A percentile compares a stretch with the other conserved stretches of the same genome.
phyloP scores from a whole-genome alignment of 2,329 filamentous ascomycete species.

The Trichoderma atroviride region DNA sequence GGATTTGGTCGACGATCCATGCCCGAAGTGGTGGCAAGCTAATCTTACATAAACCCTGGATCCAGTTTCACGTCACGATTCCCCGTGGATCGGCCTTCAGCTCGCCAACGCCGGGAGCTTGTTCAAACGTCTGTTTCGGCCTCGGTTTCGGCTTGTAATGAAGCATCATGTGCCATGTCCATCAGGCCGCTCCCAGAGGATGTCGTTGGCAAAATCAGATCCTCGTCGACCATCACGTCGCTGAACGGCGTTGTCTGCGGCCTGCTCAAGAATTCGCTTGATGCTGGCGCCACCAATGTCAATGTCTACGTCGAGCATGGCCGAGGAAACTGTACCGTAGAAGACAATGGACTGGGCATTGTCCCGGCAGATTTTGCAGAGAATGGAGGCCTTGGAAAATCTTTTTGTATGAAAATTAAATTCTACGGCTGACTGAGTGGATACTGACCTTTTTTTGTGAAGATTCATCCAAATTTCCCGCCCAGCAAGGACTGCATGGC shows the following conservation, averaged over 20 bases:
- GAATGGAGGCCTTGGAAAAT: conserved; percentile 70
- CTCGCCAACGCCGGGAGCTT: background rate
- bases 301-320: conserved; percentile 72
- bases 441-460: conserved; percentile 24
- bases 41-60: conserved; percentile 16
- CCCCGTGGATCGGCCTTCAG: conserved; percentile 8
- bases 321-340: conserved; percentile 75
- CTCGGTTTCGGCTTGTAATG: conserved; percentile 27
- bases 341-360: conserved; percentile 86
- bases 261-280: conserved; percentile 80
- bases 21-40: conserved; percentile 8
- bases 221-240: conserved; percentile 76
- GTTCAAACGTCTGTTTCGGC: background rate
- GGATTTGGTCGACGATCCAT: background rate
- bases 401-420: conserved; percentile 65
- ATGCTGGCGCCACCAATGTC: conserved; percentile 72
- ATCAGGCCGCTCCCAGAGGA: conserved; percentile 71
- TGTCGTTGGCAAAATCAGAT: conserved; percentile 78
- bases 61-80: conserved; percentile 9
- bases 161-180: conserved; percentile 49
- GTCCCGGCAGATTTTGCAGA: conserved; percentile 69
- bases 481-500: conserved; percentile 58
- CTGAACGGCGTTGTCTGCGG: conserved; percentile 72
- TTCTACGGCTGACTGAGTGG: background rate
- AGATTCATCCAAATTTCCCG: conserved; percentile 79